Percentiles rank a stretch among this genome's conserved stretches.
Evolutionary conservation across 2,329 filamentous ascomycete species (phyloP).

Genomic region (Acephala macrosclerotiorum): DNA sequence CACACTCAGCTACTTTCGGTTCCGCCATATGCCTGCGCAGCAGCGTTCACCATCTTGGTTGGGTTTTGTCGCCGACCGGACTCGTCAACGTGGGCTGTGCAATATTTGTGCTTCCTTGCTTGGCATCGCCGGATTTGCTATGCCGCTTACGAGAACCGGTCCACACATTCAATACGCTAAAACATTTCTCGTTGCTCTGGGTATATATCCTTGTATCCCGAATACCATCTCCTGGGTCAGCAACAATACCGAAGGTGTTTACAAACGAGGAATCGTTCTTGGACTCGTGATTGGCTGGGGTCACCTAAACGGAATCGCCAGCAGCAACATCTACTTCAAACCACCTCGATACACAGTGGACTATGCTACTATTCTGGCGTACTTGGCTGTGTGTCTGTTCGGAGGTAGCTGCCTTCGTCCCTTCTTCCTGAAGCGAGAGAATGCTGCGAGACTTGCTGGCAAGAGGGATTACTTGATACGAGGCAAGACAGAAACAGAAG

Average conservation of each 20-base stretch:
- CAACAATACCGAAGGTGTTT: slow-evolving; percentile 89
- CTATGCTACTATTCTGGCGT: slow-evolving; percentile 77
- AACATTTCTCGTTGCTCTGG: slow-evolving; percentile 82
- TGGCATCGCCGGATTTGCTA: slow-evolving; percentile 78
- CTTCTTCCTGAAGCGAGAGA: slow-evolving; percentile 68
- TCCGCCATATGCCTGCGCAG: slow-evolving; percentile 76
- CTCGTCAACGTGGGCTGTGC: slow-evolving; percentile 74
- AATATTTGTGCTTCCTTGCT: slow-evolving; percentile 77
- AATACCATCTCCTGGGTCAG: slow-evolving; percentile 88
- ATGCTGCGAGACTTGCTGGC: slow-evolving; percentile 68
- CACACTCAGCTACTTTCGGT: slow-evolving; percentile 75
- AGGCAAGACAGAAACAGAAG: slow-evolving; percentile 67
- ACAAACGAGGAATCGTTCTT: slow-evolving; percentile 86
- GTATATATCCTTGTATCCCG: slow-evolving; percentile 85
- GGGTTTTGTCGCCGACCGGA: slow-evolving; percentile 80
- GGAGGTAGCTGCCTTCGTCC: slow-evolving; percentile 74
- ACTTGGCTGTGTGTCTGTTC: slow-evolving; percentile 72
- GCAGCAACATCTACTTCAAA: slow-evolving; percentile 73
- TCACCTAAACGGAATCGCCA: slow-evolving; percentile 75
- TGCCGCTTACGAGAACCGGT: slow-evolving; percentile 72
- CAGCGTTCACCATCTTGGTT: slow-evolving; percentile 69
- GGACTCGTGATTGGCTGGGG: slow-evolving; percentile 92
- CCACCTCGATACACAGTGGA: slow-evolving; percentile 66
- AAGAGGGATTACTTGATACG: slow-evolving; percentile 67
- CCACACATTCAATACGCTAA: slow-evolving; percentile 80